A percentile compares a stretch with the other conserved stretches of the same genome.
phyloP scores from a whole-genome alignment of 2,329 filamentous ascomycete genomes.

The Xylaria sp. region DNA sequence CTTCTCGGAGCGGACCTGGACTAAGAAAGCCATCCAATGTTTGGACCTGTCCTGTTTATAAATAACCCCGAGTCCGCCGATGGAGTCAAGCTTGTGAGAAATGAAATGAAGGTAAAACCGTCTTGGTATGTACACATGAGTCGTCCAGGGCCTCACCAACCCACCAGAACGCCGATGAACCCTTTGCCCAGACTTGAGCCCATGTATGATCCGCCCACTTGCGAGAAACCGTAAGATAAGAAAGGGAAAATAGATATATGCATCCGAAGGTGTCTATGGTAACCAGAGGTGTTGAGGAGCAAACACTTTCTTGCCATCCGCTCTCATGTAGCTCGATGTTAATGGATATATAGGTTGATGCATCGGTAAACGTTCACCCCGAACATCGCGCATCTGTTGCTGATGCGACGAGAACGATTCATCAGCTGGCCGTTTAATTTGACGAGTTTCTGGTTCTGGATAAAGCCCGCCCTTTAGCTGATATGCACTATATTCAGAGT shows the following conservation, averaged over 20 bases:
- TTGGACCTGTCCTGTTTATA: constrained; percentile 18
- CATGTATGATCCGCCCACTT: constrained; percentile 8
- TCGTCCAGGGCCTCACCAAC: constrained; percentile 10
- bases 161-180: constrained; percentile 23
- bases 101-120: constrained; percentile 15
- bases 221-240: not conserved
- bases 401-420: constrained; percentile 42
- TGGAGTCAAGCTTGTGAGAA: not conserved
- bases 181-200: constrained; percentile 13
- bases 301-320: constrained; percentile 38
- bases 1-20: not conserved
- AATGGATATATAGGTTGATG: constrained; percentile 21
- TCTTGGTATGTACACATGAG: constrained; percentile 28
- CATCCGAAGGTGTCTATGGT: constrained; percentile 10
- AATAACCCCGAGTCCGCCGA: not conserved
- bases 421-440: constrained; percentile 44
- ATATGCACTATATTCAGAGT: constrained; percentile 39
- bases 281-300: constrained; percentile 34
- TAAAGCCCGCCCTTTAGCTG: constrained; percentile 39
- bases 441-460: constrained; percentile 38
- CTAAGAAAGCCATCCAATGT: constrained; percentile 1
- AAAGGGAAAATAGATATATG: not conserved
- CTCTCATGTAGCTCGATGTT: constrained; percentile 39
- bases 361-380: constrained; percentile 41
- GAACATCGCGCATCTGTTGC: constrained; percentile 42